Evolutionary conservation across 1,284 basidiomycete genomes (phyloP).

Genomic region (Meripilus lineatus): DNA sequence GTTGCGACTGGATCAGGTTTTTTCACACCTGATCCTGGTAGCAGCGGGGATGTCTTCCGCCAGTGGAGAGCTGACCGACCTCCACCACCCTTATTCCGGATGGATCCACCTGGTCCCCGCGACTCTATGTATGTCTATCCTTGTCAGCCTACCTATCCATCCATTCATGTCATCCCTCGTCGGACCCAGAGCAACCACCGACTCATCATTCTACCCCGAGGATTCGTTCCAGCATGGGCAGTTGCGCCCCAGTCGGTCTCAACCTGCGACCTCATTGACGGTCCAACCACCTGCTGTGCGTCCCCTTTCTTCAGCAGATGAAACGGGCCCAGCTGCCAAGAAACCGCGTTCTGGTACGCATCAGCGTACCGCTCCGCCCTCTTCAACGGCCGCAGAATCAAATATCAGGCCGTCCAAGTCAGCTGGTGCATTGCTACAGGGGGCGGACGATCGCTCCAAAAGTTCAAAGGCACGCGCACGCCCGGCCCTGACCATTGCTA

Average conservation of each 20-base stretch:
- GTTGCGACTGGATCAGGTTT: conserved; percentile 62
- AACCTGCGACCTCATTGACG: conserved; percentile 23
- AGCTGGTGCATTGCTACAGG: conserved; percentile 31
- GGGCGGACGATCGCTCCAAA: conserved; percentile 62
- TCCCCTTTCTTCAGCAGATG: conserved; percentile 74
- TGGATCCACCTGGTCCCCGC: conserved; percentile 46
- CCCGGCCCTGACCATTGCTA: conserved; percentile 74
- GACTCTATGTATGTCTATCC: conserved; percentile 54
- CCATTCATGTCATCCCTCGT: too few relatives aligned
- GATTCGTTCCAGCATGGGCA: conserved; percentile 51
- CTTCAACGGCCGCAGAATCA: conserved; percentile 21
- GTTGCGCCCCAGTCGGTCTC: conserved; percentile 28
- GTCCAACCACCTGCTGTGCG: conserved; percentile 49
- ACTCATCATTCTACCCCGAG: conserved; percentile 58
- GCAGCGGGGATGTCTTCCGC: conserved; percentile 48
- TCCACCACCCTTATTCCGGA: conserved; percentile 50
- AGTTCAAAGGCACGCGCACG: conserved; percentile 71
- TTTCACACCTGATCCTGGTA: conserved; percentile 70
- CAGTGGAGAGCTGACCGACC: conserved; percentile 44
- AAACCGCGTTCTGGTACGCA: conserved; percentile 60
- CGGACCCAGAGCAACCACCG: conserved; percentile 45
- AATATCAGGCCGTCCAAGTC: conserved; percentile 48
- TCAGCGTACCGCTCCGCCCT: conserved; percentile 42
- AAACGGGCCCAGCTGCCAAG: conserved; percentile 71
- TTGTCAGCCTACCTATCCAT: background rate